Percentiles rank a stretch among this genome's conserved stretches.
Conservation (phyloP, 257 asterid species). For the Penstemon eatonii region DNA sequence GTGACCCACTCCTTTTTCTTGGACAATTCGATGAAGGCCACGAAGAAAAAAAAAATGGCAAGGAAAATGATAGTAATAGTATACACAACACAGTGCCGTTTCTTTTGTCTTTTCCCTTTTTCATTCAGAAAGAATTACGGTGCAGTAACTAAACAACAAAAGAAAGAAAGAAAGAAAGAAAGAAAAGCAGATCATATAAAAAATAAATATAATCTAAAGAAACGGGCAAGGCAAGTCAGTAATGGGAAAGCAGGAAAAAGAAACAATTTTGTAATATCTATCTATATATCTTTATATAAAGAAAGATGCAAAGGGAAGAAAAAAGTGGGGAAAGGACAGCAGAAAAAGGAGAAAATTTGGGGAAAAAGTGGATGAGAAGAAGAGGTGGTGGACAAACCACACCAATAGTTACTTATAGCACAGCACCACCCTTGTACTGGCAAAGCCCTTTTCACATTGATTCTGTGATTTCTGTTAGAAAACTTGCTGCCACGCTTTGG, state of each 20-base stretch:
- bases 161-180: no score
- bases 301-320: constrained; percentile 51
- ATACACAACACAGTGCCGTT: no score
- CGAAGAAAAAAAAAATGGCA: no score
- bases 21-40: no score
- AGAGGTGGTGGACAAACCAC: constrained; percentile 80
- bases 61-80: no score
- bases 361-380: constrained; percentile 83
- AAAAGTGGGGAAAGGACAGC: constrained; percentile 65
- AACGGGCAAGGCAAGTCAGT: constrained; percentile 35
- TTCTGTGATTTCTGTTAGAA: constrained; percentile 66
- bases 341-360: constrained; percentile 66
- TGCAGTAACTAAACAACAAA: no score
- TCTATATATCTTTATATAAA: constrained; percentile 18
- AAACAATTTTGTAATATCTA: constrained; percentile 28
- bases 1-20: no score
- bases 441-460: constrained; percentile 35
- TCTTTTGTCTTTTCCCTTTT: no score
- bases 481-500: constrained; percentile 86
- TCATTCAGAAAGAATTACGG: no score
- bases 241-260: constrained; percentile 33
- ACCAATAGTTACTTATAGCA: constrained; percentile 39
- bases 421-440: constrained; percentile 50
- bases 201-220: not conserved
- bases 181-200: no score